Percentiles rank a stretch among this genome's conserved stretches.
Conservation (phyloP, 148 eudicot species). For the Cornus kousa region DNA sequence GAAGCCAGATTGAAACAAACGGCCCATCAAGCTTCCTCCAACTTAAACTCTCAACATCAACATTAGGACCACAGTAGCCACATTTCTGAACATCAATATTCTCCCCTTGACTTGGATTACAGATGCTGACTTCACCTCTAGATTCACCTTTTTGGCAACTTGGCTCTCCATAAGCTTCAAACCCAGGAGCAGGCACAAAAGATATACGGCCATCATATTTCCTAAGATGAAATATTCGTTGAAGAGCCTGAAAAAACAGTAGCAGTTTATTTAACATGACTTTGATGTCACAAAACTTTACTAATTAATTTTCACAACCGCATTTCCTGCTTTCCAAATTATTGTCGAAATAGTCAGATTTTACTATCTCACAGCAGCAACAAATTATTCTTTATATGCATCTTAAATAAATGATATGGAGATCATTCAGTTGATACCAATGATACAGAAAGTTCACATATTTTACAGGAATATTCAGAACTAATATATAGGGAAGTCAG, state of each 20-base stretch:
- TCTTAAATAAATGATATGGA: background rate
- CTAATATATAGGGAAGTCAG: background rate
- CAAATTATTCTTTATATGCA: background rate
- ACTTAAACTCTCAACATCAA: slow-evolving; percentile 36
- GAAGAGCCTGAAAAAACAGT: slow-evolving; percentile 50
- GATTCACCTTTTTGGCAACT: slow-evolving; percentile 28
- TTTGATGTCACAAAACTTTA: background rate
- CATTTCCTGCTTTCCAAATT: slow-evolving; percentile 6
- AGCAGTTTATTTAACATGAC: background rate
- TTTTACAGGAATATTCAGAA: background rate
- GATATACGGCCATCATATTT: slow-evolving; percentile 73
- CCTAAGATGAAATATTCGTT: slow-evolving; percentile 64
- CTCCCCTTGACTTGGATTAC: slow-evolving; percentile 29
- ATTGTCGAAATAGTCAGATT: background rate
- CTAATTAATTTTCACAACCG: background rate
- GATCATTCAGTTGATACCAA: background rate
- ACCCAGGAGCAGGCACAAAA: slow-evolving; percentile 84
- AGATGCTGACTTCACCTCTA: slow-evolving; percentile 24
- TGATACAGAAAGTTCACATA: background rate
- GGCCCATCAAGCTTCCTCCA: slow-evolving; percentile 92
- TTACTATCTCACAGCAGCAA: background rate
- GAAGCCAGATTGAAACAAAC: slow-evolving; percentile 88
- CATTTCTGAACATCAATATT: slow-evolving; percentile 19
- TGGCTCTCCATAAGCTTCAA: slow-evolving; percentile 57
- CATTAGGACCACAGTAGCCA: slow-evolving; percentile 57